Base-by-base conservation (phyloP, 2,329 filamentous ascomycete species). In the Elsinoe batatas region DNA sequence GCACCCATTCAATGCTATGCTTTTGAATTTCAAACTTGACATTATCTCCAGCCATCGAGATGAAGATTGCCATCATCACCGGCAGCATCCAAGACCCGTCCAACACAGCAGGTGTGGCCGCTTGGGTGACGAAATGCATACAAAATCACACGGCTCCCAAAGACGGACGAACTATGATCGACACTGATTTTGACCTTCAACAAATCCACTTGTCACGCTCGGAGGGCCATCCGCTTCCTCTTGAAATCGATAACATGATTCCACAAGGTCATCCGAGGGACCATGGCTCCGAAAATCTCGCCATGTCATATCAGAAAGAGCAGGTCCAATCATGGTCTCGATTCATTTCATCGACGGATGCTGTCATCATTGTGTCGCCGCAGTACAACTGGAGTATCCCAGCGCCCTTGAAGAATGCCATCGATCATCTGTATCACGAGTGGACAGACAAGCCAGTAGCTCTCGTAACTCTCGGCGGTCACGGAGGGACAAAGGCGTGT, bases 371-470 rank as follows among this genome's bases (percentile, higher is more conserved):
- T 47, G 72, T 79, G 42, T 71, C 74, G n/a, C 72, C 76, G 1
- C 74, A 79, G 64, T 83, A 83, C 63, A 83, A 84, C 68, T 76
- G 69, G 64, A 74, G 77, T 20, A 67, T 81, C 5, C 70, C 80
- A 0, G 79, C 75, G 0, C 73, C 69, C 5, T 67, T 79, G 49
- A 84, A 84, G 70, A 84, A 83, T 62, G 80, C 81, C 5, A 73
- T 84, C 56, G 81, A 84, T 64, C 83, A 80, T 62, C 71, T 84
- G 0, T 76, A 72, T 61, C 68, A 82, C 61, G 80, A 82, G 63
- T 82, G 79, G 77, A 72, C 66, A 20, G 77, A 74, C 7, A 82
- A 82, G 64, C 76, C 79, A 0, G 73, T 72, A 15, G 67, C 69
- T 46, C 70, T 83, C 56, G 72, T 83, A 22, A 77, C 72, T 56